Evolutionary conservation across 768 basidiomycete species (phyloP), one percentile per base, ranked within the genome.

Genomic region (Pisolithus marmoratus): DNA sequence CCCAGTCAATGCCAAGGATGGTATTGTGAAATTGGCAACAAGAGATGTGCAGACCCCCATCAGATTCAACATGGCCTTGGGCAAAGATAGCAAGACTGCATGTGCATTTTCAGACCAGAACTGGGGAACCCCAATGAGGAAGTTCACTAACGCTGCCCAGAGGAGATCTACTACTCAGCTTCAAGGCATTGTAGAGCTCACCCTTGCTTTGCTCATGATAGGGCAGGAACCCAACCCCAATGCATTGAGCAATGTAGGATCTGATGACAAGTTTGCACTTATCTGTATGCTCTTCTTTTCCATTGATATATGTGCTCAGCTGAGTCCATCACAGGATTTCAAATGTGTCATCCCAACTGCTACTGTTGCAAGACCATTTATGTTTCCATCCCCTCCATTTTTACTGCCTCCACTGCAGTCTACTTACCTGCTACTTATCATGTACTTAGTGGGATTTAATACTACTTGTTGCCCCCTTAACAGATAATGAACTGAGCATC

Each of bases 121-220:
- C 34, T 56, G 52, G 55, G 42, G 50, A 4, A 4, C 2, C 1
- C 12, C 46, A 2, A 55, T 15, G 14, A 52, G 47, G 43, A 44
- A 44, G 43, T 26, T 44, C n/a, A 44, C 12, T 2, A 5, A 4
- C 5, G 23, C 23, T 8, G 23, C 42, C 42, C 23, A 43, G 20
- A 43, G 42, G 14, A 43, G 42, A 43, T 23, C 42, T 15, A 27
- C 5, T 24, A 14, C 9, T 12, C 48, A 52, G 37, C 62, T 67
- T 72, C 31, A 34, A 34, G 31, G 11, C 31, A 34, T 34, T 4
- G 12, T 34, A 14, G 34, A 34, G 34, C 34, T 34, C 34, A 3
- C 34, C 14, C 34, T 34, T 34, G 12, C 12, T 34, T 34, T 5
- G 5, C 34, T 34, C 5, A 5, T 1, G 4, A 34, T 34, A 15